Evolutionary conservation across 257 asterid species (phyloP), one percentile per base, ranked within the genome.

Genomic region (Solanum lycopersicoides): DNA sequence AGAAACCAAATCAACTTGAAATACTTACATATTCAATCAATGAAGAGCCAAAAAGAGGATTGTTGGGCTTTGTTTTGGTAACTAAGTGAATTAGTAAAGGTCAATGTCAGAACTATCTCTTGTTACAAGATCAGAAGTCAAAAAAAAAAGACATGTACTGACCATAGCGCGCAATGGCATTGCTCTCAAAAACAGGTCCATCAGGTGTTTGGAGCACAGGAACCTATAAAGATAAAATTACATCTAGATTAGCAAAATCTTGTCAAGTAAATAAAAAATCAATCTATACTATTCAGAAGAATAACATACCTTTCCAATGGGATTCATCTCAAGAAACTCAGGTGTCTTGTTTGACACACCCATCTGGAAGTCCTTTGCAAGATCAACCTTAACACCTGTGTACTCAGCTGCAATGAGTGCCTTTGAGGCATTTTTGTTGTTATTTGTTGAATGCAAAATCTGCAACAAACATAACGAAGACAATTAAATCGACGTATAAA

Each of bases 161-260:
- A 96, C 98, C 98, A 86, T 97, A 97, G 9, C 98, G 97, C 1
- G 99, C 98, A 90, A 96, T 96, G 13, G 99, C 98, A 82, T 95
- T 96, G 94, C 99, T 96, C 92, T 96, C 98, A 73, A 95, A 96
- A 21, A 96, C 45, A 2, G 97, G 80, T 25, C 99, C 98, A 32
- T 95, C 98, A 10, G 99, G 98, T 4, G 98, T 96, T 91, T 96
- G 97, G 41, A 96, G 98, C 86, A 94, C 98, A 42, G 99, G 98
- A 59, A 96, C 88, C 99, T 96, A 86, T 85, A 75, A 28, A 47
- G 34, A 94, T 98, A 41, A 95, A 97, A 85, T 50, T 93, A 59
- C 96, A 94, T 87, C 98, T 93, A 86, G 86, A 89, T 39, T 59
- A 88, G 28, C 15, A 88, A 68, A 63, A 1, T 71, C 7, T 15